Percentiles rank a stretch among this genome's conserved stretches.
Conservation (phyloP, 805 yeast species). For the Schizosaccharomyces lindneri region DNA sequence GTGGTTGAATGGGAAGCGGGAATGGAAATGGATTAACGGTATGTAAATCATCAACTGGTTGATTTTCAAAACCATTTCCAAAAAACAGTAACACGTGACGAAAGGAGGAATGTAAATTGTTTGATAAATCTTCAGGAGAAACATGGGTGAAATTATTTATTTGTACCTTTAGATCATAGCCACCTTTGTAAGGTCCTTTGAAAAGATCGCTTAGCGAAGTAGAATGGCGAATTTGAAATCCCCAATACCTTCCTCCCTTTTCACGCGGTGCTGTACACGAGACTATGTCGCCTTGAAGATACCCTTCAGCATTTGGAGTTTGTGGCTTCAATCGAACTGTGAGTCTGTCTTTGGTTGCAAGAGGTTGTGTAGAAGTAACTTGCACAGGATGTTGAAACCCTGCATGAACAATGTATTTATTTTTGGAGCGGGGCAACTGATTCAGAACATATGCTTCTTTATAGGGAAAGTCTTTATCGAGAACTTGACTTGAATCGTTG, state of each 20-base stretch:
- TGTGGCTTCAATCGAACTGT: not conserved
- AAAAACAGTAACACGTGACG: not conserved
- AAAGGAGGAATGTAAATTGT: not conserved
- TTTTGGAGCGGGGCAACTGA: not conserved
- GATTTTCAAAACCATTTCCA: not conserved
- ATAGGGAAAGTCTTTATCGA: not conserved
- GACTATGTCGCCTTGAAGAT: not conserved
- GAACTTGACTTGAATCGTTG: not conserved
- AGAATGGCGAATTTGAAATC: not conserved
- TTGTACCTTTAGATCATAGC: not conserved
- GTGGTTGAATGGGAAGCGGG: not conserved
- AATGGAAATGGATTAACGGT: not conserved
- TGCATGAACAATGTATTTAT: not conserved
- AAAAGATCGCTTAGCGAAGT: not conserved
- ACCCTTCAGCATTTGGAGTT: not conserved
- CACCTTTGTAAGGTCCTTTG: not conserved
- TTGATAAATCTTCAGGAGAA: not conserved
- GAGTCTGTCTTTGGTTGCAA: not conserved
- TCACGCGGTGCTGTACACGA: constrained; percentile 1
- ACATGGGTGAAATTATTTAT: not conserved
- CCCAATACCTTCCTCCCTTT: constrained; percentile 2
- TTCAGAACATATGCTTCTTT: not conserved
- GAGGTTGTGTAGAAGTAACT: not conserved
- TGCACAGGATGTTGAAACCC: not conserved
- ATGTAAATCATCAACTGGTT: not conserved